Evolutionary conservation across 371 early-diverging fungal species (phyloP).

Genomic region (Mucor piriformis): DNA sequence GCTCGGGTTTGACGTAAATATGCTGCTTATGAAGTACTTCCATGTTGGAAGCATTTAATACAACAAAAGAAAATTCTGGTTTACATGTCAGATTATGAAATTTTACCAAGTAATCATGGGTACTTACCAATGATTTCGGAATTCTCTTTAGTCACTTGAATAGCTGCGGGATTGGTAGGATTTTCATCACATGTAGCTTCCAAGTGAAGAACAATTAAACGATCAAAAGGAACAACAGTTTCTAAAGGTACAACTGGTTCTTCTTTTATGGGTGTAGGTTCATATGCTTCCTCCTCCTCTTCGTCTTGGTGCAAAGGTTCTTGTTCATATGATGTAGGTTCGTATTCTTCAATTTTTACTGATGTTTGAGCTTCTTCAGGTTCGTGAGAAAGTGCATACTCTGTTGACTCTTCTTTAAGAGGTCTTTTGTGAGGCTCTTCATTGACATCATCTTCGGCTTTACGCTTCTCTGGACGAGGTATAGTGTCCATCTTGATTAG

Average conservation of each 20-base stretch:
- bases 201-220: slow-evolving; percentile 68
- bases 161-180: slow-evolving; percentile 58
- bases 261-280: background rate
- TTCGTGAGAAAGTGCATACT: too few species aligned
- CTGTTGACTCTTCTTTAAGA: too few species aligned
- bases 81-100: slow-evolving; percentile 6
- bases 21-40: slow-evolving; percentile 63
- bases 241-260: slow-evolving; percentile 10
- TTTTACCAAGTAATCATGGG: background rate
- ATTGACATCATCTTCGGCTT: background rate
- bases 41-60: slow-evolving; percentile 42
- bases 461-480: slow-evolving; percentile 2
- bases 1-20: slow-evolving; percentile 68
- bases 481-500: background rate
- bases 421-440: background rate
- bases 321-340: background rate
- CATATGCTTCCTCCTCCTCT: background rate
- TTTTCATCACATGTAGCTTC: slow-evolving; percentile 79
- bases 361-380: too few species aligned
- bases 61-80: slow-evolving; percentile 50
- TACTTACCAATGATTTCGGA: slow-evolving; percentile 51
- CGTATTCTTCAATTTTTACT: background rate
- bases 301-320: background rate
- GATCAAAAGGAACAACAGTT: slow-evolving; percentile 55
- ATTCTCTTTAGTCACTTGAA: slow-evolving; percentile 65